Conservation (phyloP, 768 basidiomycete genomes). For the Termitomyces sp. region DNA sequence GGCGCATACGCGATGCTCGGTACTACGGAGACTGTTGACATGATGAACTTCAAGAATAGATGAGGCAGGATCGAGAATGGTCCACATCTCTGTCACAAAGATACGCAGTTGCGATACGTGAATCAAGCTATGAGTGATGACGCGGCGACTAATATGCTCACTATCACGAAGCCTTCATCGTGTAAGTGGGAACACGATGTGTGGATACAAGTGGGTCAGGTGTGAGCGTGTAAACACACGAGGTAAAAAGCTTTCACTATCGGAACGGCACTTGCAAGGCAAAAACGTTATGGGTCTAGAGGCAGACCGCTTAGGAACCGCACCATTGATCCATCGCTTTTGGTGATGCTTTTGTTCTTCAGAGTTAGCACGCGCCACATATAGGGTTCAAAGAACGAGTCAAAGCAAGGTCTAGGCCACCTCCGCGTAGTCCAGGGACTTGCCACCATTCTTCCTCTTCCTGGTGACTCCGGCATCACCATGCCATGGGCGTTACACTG, state of each 20-base stretch:
- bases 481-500: neutral
- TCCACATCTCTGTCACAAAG: neutral
- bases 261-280: neutral
- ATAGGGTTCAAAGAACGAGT: neutral
- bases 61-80: too few relatives aligned
- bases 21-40: neutral
- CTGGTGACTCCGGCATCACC: constrained; percentile 4
- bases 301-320: constrained; percentile 1
- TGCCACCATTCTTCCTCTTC: neutral
- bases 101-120: neutral
- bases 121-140: neutral
- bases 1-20: neutral
- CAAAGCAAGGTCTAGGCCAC: neutral
- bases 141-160: neutral
- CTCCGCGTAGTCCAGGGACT: constrained; percentile 15
- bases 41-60: neutral
- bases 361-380: constrained; percentile 13
- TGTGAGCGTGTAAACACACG: constrained; percentile 3
- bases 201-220: constrained; percentile 8
- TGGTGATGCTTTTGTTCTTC: constrained; percentile 5
- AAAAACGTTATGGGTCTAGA: constrained; percentile 7
- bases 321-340: neutral
- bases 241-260: constrained; percentile 3
- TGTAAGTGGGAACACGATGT: neutral
- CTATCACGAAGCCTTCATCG: neutral